Evolutionary conservation across 225 moss, liverwort and hornwort genomes (phyloP).

Genomic region (Physcomitrellopsis africana): DNA sequence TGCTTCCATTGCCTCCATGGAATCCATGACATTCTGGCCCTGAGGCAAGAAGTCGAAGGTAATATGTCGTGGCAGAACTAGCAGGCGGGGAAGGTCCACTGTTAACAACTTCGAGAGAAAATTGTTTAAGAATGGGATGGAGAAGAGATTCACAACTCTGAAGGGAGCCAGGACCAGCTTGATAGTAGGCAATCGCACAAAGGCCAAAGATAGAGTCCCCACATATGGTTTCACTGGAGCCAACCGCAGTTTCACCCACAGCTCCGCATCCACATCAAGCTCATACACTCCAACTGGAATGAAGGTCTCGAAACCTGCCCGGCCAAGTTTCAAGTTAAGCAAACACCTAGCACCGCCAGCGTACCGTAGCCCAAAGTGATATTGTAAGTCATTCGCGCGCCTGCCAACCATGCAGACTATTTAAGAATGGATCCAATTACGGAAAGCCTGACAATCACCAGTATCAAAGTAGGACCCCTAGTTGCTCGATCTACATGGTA

Average conservation of each 20-base stretch:
- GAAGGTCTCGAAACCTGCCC: slow-evolving; percentile 70
- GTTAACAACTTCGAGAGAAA: slow-evolving; percentile 92
- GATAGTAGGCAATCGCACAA: slow-evolving; percentile 89
- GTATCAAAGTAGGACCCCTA: too few species aligned
- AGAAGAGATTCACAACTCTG: slow-evolving; percentile 88
- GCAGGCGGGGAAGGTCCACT: slow-evolving; percentile 85
- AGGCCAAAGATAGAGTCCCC: slow-evolving; percentile 88
- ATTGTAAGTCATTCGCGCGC: slow-evolving; percentile 95
- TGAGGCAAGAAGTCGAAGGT: slow-evolving; percentile 95
- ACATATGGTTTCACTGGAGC: slow-evolving; percentile 95
- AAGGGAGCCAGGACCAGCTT: slow-evolving; percentile 91
- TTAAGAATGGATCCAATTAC: too few species aligned
- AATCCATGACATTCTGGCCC: slow-evolving; percentile 77
- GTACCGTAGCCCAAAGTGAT: slow-evolving; percentile 92
- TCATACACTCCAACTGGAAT: slow-evolving; percentile 96
- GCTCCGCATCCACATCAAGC: slow-evolving; percentile 92
- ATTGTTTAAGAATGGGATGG: slow-evolving; percentile 87
- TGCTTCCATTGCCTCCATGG: slow-evolving; percentile 67
- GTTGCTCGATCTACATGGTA: too few species aligned
- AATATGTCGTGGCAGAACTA: slow-evolving; percentile 94
- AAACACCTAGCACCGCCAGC: slow-evolving; percentile 91
- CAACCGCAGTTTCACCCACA: slow-evolving; percentile 89
- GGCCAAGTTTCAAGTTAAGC: slow-evolving; percentile 71
- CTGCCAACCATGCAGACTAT: slow-evolving; percentile 35
- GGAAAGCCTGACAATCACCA: too few species aligned